Base-by-base conservation (phyloP, 1,284 basidiomycete genomes). In the Anthracocystis walkeri region DNA sequence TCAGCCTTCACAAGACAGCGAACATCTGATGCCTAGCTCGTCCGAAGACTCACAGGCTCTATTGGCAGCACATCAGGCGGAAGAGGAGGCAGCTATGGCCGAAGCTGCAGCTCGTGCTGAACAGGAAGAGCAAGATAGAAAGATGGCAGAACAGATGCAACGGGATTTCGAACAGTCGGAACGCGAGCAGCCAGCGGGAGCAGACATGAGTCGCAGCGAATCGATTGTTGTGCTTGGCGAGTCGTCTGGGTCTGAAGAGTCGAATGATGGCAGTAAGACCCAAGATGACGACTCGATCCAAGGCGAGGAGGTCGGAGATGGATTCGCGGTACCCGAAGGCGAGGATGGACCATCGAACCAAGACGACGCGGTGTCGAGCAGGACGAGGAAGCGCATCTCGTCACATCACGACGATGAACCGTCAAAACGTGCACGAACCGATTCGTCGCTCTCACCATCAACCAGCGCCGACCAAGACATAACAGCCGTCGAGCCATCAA, bases 141-240 rank as follows among this genome's bases (percentile, higher is more conserved):
- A 63, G 53, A 25, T 78, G 8, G 76, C 76, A 1, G 59, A 72
- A 20, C 44, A 58, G 20, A 66, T 78, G 52, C 72, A 78, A 42
- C 50, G 51, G 3, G 68, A 75, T 11, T 45, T 71, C 11, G 62
- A 65, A 44, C 27, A 53, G n/a, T 27, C 51, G 7, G 49, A 46
- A 27, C 14, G 23, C 29, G 33, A 21, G 38, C 45, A 42, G n/a
- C 46, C n/a, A 20, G 46, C 53, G 2, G 50, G 38, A 7, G 40
- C 23, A 2, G 61, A 60, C 5, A 75, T 60, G 58, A 51, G 31
- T 51, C 44, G 70, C n/a, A 64, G 60, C 51, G 61, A 73, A 14
- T 63, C 60, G 38, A 70, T 65, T 8, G 64, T 75, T 42, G 46
- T 64, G 21, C 21, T 65, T 20, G 56, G 65, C 38, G 56, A 53